These are phyloP conservation scores for Rhynchosporium secalis DNA, from an alignment of 2,329 filamentous ascomycete genomes.

Conservation along the genomic window DNA sequence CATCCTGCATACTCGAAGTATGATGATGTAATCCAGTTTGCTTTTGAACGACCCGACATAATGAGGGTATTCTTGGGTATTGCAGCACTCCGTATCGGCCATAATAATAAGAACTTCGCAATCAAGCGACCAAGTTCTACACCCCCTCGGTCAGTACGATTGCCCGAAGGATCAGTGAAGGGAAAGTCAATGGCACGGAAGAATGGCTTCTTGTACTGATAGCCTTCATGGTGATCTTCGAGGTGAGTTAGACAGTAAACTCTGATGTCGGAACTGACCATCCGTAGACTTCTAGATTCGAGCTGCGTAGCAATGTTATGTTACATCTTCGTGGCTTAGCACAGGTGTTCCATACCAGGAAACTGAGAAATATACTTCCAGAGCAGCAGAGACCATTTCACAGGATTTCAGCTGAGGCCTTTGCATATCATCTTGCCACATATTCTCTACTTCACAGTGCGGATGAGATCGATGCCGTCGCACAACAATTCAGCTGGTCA, in stretches of 20 bases:
- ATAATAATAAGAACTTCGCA: neutral
- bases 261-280: neutral
- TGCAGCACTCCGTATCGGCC: neutral
- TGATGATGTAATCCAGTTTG: constrained; percentile 1
- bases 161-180: constrained; percentile 1
- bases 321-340: constrained; percentile 3
- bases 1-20: neutral
- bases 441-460: constrained; percentile 1
- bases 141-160: constrained; percentile 1
- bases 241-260: neutral
- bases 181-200: constrained; percentile 1
- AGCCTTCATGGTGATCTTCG: constrained; percentile 7
- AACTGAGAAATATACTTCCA: neutral
- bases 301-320: constrained; percentile 4
- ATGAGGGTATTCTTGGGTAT: constrained; percentile 3
- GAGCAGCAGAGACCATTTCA: neutral
- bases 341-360: constrained; percentile 1
- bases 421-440: constrained; percentile 6
- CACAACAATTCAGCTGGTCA: neutral
- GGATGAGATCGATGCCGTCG: constrained; percentile 1
- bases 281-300: neutral
- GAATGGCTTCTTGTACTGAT: constrained; percentile 6
- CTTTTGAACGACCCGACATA: neutral
- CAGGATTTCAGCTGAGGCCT: constrained; percentile 2
- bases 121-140: constrained; percentile 1